Evolutionary conservation across 108 stramenopile genomes (phyloP).

Genomic region (Conticribra weissflogii): DNA sequence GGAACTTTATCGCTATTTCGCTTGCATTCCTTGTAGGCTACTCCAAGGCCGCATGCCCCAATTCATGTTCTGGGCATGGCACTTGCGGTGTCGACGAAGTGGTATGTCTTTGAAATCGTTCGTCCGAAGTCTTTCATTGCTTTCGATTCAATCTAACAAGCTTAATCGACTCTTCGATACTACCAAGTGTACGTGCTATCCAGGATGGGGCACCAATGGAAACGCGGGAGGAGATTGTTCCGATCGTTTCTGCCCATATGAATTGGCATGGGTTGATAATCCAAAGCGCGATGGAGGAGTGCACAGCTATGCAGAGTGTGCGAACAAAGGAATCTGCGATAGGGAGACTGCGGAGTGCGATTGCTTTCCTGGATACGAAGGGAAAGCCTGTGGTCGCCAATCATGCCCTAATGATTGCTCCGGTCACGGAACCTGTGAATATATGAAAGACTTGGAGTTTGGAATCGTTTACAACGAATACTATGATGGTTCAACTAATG

Average conservation of each 20-base stretch:
- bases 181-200: slow-evolving; percentile 71
- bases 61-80: slow-evolving; percentile 70
- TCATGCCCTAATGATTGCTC: slow-evolving; percentile 68
- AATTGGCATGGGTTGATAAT: slow-evolving; percentile 52
- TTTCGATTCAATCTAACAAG: too few relatives aligned
- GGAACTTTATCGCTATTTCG: slow-evolving; percentile 15
- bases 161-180: too few relatives aligned
- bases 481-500: slow-evolving; percentile 47
- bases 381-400: slow-evolving; percentile 56
- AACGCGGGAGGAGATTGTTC: slow-evolving; percentile 78
- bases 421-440: slow-evolving; percentile 66
- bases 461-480: slow-evolving; percentile 56
- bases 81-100: slow-evolving; percentile 65
- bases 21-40: slow-evolving; percentile 26
- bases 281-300: slow-evolving; percentile 32
- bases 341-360: slow-evolving; percentile 58
- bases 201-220: slow-evolving; percentile 67
- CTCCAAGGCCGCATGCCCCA: slow-evolving; percentile 54
- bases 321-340: slow-evolving; percentile 71
- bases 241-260: slow-evolving; percentile 60
- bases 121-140: too few relatives aligned
- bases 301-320: slow-evolving; percentile 79
- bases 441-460: slow-evolving; percentile 57
- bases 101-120: too few relatives aligned
- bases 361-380: slow-evolving; percentile 65